Base-by-base conservation (phyloP, 192 early-diverging fungal species). In the Backusella parvicylindrica region DNA sequence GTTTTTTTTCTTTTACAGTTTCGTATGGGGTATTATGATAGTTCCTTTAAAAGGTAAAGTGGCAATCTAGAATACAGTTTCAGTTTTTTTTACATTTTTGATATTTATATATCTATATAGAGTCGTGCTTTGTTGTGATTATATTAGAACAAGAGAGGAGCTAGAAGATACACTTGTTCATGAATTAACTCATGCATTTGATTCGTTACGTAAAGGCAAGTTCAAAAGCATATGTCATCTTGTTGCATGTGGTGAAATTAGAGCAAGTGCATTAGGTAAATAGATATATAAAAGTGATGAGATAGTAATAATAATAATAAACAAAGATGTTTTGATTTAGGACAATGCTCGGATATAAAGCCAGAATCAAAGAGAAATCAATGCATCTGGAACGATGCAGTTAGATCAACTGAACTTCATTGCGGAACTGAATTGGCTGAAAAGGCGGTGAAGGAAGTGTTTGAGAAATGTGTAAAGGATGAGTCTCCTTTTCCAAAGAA, bases 121-220 rank as follows among this genome's bases (percentile, higher is more conserved):
- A 40, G 68, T 82, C n/a, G 81, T 82, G 4, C 41, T 82, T 12
- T 82, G 81, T 32, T 82, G 81, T 23, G 81, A 82, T 15, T 72
- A 78, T 40, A 75, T 78, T 21, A 70, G 74, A 38, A 75, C 77
- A 13, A 53, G 60, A 15, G 47, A 75, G 15, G 81, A 77, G 13
- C 30, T 82, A 18, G 73, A 78, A 32, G 65, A 82, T 37, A 82
- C 81, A 5, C 64, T 82, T 4, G 31, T 82, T 6, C 81, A 82
- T 65, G 81, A 82, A 49, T 67, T 82, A 8, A 77, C 77, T 12
- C 81, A 82, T 64, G 81, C 81, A 26, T 82, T 82, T 43, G 81
- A 82, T 33, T 73, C 77, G 8, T 41, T 70, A 4, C 49, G 81
- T 41, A 75, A 75, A 21, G 81, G 81, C 23, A 64, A 40, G 21